These are phyloP conservation scores for Diaporthe citrichinensis DNA, from an alignment of 2,329 filamentous ascomycete genomes.

Conservation along the genomic window DNA sequence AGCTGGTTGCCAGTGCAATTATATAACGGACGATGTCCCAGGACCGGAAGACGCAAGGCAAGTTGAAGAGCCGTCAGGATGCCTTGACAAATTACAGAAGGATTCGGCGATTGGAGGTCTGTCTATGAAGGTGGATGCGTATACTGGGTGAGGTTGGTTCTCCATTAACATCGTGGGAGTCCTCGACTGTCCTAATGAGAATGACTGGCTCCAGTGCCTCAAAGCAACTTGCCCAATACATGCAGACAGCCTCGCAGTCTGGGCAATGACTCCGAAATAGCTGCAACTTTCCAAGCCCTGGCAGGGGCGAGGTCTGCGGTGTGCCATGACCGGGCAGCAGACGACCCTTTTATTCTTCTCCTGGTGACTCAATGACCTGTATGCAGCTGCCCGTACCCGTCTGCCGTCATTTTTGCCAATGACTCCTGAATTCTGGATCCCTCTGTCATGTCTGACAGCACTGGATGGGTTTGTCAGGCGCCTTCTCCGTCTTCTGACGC, in stretches of 20 bases:
- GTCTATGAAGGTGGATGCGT: background rate
- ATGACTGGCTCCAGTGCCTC: background rate
- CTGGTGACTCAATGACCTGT: background rate
- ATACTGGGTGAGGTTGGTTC: rapidly evolving
- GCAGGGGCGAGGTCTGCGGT: background rate
- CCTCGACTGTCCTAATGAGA: background rate
- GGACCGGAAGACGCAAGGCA: background rate
- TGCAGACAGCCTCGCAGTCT: background rate
- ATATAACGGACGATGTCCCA: background rate
- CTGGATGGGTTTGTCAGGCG: background rate
- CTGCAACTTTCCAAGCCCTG: background rate
- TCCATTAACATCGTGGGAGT: background rate
- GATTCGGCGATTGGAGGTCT: background rate
- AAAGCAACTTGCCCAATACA: background rate
- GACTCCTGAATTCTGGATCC: background rate
- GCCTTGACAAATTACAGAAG: background rate
- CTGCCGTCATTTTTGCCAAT: background rate
- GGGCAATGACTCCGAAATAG: too few species aligned
- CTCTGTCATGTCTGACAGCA: background rate
- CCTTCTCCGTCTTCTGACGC: too few species aligned
- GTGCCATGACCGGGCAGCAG: background rate
- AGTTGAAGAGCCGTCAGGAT: background rate
- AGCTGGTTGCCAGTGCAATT: background rate
- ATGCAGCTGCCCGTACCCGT: background rate
- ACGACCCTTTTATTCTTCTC: background rate